Evolutionary conservation across 331 rosid genomes (phyloP).

Genomic region (Quercus lobata): DNA sequence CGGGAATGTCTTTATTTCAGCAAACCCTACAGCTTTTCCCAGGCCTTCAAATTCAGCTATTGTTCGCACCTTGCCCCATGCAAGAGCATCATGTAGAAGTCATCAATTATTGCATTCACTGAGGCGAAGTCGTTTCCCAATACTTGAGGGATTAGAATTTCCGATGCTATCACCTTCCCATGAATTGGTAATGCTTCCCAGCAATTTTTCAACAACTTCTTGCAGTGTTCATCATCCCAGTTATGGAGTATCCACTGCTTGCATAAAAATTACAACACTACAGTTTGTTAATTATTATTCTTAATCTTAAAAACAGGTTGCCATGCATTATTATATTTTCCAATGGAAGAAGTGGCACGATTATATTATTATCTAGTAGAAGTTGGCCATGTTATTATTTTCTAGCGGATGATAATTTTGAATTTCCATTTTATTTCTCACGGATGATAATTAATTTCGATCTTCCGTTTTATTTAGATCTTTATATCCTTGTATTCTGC

Average conservation of each 20-base stretch:
- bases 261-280: not conserved
- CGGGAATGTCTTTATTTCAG: not conserved
- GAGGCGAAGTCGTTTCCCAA: not conserved
- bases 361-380: no score
- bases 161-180: not conserved
- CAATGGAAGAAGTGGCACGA: no score
- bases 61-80: not conserved
- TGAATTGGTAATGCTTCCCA: not conserved
- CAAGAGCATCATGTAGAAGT: not conserved
- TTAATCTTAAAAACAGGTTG: not conserved
- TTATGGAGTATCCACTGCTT: not conserved
- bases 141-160: not conserved
- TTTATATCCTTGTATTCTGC: no score
- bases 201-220: not conserved
- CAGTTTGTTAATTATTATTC: not conserved
- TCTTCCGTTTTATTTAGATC: no score
- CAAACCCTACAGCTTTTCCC: not conserved
- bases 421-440: no score
- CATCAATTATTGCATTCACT: not conserved
- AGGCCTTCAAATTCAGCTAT: not conserved
- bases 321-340: not conserved
- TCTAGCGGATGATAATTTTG: no score
- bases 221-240: not conserved
- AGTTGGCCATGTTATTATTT: no score
- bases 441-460: no score